Conservation (phyloP, 106 monocot genomes). For the Alisma plantagoaquatica region DNA sequence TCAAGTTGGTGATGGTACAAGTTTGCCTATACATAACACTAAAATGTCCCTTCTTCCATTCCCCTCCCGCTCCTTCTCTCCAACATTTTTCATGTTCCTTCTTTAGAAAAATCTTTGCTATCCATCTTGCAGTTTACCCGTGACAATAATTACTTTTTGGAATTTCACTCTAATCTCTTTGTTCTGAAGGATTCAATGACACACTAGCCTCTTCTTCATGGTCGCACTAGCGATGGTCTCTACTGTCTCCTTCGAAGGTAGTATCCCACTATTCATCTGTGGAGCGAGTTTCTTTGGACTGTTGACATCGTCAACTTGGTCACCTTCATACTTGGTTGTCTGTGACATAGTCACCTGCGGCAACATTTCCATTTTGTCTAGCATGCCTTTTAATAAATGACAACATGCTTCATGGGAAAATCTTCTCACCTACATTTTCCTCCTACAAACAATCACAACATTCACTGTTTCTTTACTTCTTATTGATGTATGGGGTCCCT, state of each 20-base stretch:
- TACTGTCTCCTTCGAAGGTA: neutral
- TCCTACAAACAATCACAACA: neutral
- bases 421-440: neutral
- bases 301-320: neutral
- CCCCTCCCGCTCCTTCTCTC: neutral
- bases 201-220: neutral
- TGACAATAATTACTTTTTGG: neutral
- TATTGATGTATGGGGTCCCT: slow-evolving; percentile 10
- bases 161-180: neutral
- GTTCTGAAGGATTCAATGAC: neutral
- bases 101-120: neutral
- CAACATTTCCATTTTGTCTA: neutral
- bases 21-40: neutral
- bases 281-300: neutral
- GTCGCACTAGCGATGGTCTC: neutral
- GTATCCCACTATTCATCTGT: neutral
- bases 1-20: neutral
- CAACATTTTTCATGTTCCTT: neutral
- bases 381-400: neutral
- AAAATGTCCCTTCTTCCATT: neutral
- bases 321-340: no score
- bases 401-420: neutral
- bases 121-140: neutral
- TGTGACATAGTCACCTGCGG: no score
- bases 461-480: slow-evolving; percentile 1